Base-by-base conservation (phyloP, 768 basidiomycete species). In the Cystobasidium tubakii region DNA sequence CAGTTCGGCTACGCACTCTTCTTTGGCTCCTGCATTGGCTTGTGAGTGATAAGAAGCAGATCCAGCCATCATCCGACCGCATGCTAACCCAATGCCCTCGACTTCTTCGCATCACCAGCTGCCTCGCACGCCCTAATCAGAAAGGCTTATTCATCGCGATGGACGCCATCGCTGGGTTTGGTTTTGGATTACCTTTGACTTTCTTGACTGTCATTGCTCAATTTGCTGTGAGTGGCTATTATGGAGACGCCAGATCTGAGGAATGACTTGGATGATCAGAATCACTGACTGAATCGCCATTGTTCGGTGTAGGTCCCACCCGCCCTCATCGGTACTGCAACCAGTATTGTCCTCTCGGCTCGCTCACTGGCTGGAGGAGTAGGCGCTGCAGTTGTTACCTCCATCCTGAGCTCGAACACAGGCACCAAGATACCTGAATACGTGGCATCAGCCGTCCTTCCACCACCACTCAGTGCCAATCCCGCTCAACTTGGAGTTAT, bases 301-400 rank as follows among this genome's bases (percentile, higher is more conserved):
- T n/a, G n/a, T n/a, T n/a, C n/a, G n/a, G 19, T 31, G 21, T 23
- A 60, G 57, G 63, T 65, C 25, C 63, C 63, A 36, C 63, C 63
- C 63, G 63, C 63, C 13, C 63, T 65, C n/a, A 65, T 65, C 17
- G 63, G 63, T 21, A 65, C 63, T 17, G 63, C 63, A 36, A 65
- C 63, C 13, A 46, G 39, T 36, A 42, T 65, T 19, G 27, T 43
- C 19, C 39, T 65, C 6, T 42, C 63, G 17, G 44, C 44, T 27
- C 63, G 63, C 63, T 42, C 39, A 4, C 63, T 65, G 10, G 63
- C 27, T 36, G 63, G 63, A 15, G 63, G 39, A 36, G 63, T 65
- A 13, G 63, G 63, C 10, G 39, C n/a, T 17, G 63, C 63, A 17
- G 34, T 65, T 23, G 63, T 46, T 25, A 36, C 36, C 6, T 42